Conservation (phyloP, 768 basidiomycete genomes). For the Psilocybe azurescens region DNA sequence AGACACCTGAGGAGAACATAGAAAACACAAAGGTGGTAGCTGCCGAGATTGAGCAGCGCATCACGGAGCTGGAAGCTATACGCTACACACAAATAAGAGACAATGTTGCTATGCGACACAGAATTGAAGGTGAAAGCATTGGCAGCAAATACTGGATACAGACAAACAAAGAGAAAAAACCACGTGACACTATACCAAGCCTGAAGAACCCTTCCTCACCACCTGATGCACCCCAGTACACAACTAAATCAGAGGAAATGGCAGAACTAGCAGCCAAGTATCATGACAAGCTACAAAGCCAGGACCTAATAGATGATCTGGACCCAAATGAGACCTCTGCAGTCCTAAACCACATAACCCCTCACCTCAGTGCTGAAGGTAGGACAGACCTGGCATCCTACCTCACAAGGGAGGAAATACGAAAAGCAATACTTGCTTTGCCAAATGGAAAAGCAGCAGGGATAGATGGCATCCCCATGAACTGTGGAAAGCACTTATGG, state of each 20-base stretch:
- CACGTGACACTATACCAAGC: constrained; percentile 1
- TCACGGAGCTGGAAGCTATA: not conserved
- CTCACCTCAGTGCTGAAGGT: not conserved
- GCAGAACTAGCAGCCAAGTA: constrained; percentile 6
- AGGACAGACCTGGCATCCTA: not conserved
- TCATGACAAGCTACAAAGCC: constrained; percentile 5
- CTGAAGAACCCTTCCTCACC: not conserved
- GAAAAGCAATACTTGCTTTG: constrained; percentile 7
- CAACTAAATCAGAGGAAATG: not conserved
- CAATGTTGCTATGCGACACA: not conserved
- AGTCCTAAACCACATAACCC: not conserved
- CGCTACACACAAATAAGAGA: constrained; percentile 4
- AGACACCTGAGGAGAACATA: not conserved
- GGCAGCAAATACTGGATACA: constrained; percentile 8
- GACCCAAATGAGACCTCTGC: no score
- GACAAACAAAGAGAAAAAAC: constrained; percentile 4
- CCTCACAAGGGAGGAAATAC: constrained; percentile 6
- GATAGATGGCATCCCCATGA: constrained; percentile 18
- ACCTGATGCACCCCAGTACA: not conserved
- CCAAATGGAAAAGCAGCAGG: constrained; percentile 24
- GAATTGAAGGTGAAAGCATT: not conserved
- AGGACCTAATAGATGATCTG: not conserved
- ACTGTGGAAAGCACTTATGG: constrained; percentile 22
- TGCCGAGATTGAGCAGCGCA: not conserved
- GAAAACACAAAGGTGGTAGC: not conserved